Evolutionary conservation across 1,284 basidiomycete species (phyloP).

Genomic region (Austropuccinia psidii): DNA sequence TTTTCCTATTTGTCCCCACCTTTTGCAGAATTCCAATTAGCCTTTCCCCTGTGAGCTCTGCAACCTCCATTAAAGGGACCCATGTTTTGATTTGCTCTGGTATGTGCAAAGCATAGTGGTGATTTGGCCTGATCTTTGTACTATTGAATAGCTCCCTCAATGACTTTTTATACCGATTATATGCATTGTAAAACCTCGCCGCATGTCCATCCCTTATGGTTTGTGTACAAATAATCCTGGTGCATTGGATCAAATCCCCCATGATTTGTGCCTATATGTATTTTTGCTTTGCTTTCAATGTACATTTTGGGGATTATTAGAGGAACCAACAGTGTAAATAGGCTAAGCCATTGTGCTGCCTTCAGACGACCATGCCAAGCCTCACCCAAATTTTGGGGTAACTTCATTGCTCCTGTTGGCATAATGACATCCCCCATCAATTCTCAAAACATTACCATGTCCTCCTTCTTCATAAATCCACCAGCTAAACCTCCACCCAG

Average conservation of each 20-base stretch:
- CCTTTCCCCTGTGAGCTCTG: neutral
- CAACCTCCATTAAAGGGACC: neutral
- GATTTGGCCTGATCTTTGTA: neutral
- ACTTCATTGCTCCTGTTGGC: neutral
- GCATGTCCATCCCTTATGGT: neutral
- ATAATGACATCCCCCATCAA: neutral
- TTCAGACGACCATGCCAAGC: neutral
- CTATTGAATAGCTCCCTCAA: neutral
- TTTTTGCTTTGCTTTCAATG: neutral
- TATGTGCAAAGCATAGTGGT: constrained; percentile 4
- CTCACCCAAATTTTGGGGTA: constrained; percentile 6
- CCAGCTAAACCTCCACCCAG: neutral
- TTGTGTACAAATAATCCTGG: neutral
- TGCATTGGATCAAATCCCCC: neutral
- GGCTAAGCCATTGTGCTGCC: neutral
- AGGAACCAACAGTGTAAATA: neutral
- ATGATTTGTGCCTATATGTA: neutral
- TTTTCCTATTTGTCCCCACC: neutral
- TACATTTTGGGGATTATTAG: neutral
- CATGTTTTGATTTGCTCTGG: neutral
- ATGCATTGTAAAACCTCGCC: neutral
- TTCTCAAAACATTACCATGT: neutral
- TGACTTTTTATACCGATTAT: neutral
- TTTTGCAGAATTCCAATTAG: constrained; percentile 8
- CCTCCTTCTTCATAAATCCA: neutral